phyloP scores from a whole-genome alignment of 2,329 filamentous ascomycete species.

The Cercospora berteroae region DNA sequence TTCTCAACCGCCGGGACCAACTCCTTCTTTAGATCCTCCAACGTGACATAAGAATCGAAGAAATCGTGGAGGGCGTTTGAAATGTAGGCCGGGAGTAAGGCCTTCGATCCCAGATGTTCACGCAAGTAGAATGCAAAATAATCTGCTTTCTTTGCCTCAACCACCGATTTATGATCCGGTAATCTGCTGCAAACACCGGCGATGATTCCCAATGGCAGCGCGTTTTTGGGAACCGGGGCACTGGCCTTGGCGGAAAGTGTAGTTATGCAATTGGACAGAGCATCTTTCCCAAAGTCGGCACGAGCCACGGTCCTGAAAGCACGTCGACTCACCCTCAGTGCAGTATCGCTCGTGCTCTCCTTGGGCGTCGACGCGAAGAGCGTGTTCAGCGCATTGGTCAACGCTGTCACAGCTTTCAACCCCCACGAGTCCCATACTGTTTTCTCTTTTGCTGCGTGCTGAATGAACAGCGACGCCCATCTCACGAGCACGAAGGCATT shows the following conservation, averaged over 20 bases:
- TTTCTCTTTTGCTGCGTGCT: constrained; percentile 61
- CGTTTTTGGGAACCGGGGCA: constrained; percentile 66
- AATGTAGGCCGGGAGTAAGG: constrained; percentile 67
- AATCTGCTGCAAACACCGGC: constrained; percentile 81
- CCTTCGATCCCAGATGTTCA: constrained; percentile 79
- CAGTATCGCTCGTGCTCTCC: constrained; percentile 66
- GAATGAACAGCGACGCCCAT: constrained; percentile 80
- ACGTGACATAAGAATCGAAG: constrained; percentile 69
- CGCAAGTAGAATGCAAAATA: constrained; percentile 82
- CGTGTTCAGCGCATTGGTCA: constrained; percentile 73
- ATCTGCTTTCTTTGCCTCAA: constrained; percentile 66
- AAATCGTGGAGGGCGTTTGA: constrained; percentile 75
- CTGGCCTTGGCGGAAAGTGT: constrained; percentile 67
- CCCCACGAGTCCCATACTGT: constrained; percentile 64
- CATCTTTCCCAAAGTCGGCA: constrained; percentile 57
- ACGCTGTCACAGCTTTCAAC: constrained; percentile 63
- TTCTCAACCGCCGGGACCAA: constrained; percentile 84
- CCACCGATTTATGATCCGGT: constrained; percentile 57
- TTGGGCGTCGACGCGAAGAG: constrained; percentile 68
- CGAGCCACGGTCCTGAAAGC: constrained; percentile 73
- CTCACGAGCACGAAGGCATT: constrained; percentile 87
- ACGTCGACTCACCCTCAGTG: constrained; percentile 73
- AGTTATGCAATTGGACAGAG: constrained; percentile 62
- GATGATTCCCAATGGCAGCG: constrained; percentile 77
- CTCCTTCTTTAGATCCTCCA: constrained; percentile 72